Percentiles rank a stretch among this genome's conserved stretches.
These are phyloP conservation scores for Syzygium malaccense DNA, from an alignment of 441 rosid genomes.

Conservation along the genomic window DNA sequence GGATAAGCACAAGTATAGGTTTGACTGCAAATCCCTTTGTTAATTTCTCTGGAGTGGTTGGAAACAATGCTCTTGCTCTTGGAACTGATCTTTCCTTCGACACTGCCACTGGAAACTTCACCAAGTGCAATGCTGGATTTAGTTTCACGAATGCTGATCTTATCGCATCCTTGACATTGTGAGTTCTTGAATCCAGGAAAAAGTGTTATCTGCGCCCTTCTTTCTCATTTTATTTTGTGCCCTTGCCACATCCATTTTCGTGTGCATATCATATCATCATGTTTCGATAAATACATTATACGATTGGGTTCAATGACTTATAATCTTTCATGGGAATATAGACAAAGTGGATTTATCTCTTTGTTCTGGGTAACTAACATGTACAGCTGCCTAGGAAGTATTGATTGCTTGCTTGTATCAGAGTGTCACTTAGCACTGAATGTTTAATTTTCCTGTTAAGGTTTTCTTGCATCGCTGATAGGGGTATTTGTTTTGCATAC, in stretches of 20 bases:
- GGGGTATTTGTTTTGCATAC: background rate
- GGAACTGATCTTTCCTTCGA: conserved; percentile 88
- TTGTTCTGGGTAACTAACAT: background rate
- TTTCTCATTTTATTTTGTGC: background rate
- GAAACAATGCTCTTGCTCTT: conserved; percentile 42
- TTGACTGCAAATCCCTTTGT: conserved; percentile 74
- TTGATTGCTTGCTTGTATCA: background rate
- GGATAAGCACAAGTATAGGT: conserved; percentile 77
- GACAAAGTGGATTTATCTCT: background rate
- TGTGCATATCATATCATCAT: background rate
- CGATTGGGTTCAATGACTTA: background rate
- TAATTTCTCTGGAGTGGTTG: conserved; percentile 87
- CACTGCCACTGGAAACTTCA: conserved; percentile 69
- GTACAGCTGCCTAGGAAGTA: background rate
- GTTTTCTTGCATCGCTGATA: background rate
- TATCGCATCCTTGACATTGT: conserved; percentile 71
- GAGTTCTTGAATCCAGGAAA: conserved; percentile 22
- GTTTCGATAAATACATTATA: background rate
- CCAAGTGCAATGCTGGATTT: conserved; percentile 67
- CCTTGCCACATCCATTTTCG: background rate
- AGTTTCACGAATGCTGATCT: conserved; percentile 60
- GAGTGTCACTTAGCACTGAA: background rate
- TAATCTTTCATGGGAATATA: background rate
- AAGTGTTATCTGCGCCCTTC: background rate
- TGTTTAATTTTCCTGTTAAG: background rate